Conservation (phyloP, 495 filamentous ascomycete species). For the Articulospora tetracladia region DNA sequence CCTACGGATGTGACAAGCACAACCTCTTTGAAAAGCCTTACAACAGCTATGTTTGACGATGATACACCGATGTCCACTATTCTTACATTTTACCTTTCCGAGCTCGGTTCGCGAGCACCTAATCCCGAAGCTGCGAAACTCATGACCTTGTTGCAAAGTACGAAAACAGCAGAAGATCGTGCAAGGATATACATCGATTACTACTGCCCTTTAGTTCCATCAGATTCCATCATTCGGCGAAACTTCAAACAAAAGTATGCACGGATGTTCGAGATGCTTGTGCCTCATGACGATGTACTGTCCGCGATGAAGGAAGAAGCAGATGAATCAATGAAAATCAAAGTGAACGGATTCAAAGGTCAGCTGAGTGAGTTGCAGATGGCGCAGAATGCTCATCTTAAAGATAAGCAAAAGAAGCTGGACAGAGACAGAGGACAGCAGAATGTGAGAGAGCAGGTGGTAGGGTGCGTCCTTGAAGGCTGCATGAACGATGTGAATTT, state of each 20-base stretch:
- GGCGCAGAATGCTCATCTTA: slow-evolving; percentile 21
- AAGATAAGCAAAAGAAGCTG: slow-evolving; percentile 25
- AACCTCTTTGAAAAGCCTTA: neutral
- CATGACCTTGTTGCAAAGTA: neutral
- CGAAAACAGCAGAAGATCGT: slow-evolving; percentile 16
- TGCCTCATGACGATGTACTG: slow-evolving; percentile 18
- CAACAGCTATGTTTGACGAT: neutral
- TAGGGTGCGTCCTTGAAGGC: slow-evolving; percentile 33
- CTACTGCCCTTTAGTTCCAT: slow-evolving; percentile 9
- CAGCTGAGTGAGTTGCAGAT: slow-evolving; percentile 16
- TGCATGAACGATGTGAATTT: slow-evolving; percentile 28
- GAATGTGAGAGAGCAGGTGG: slow-evolving; percentile 25
- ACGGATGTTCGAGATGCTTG: slow-evolving; percentile 17
- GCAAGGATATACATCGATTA: slow-evolving; percentile 20
- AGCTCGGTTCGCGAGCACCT: neutral
- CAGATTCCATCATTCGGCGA: slow-evolving; percentile 10
- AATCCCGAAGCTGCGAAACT: slow-evolving; percentile 5
- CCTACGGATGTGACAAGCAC: slow-evolving; percentile 6
- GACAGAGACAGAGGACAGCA: slow-evolving; percentile 25
- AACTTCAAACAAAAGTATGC: slow-evolving; percentile 25
- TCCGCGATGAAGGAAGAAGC: slow-evolving; percentile 17
- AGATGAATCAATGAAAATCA: neutral
- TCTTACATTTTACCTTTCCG: slow-evolving; percentile 1
- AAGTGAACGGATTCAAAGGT: slow-evolving; percentile 1
- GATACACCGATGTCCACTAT: neutral